These are phyloP conservation scores for Prunus mongolica DNA, from an alignment of 306 rosid genomes.

Conservation along the genomic window DNA sequence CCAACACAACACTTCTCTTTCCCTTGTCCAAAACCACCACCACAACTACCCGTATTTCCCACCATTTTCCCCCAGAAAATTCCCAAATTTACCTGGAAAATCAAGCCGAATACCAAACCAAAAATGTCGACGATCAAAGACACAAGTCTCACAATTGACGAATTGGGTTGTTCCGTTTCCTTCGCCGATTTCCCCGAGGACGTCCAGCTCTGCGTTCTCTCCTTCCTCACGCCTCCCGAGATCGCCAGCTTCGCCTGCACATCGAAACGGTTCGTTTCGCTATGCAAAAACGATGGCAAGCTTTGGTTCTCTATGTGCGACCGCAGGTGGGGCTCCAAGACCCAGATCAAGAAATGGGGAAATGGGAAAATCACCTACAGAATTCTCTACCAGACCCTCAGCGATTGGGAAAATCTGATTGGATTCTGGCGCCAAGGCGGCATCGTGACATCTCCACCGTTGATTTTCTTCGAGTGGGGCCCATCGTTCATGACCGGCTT, in stretches of 20 bases:
- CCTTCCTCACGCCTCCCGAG: conserved; percentile 69
- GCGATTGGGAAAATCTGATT: conserved; percentile 65
- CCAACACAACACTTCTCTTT: background rate
- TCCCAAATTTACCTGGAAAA: conserved; percentile 2
- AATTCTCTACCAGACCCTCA: conserved; percentile 59
- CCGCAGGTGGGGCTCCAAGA: conserved; percentile 80
- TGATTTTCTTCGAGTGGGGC: conserved; percentile 91
- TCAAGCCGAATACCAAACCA: background rate
- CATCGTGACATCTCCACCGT: conserved; percentile 42
- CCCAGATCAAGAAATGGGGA: conserved; percentile 70
- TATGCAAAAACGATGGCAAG: conserved; percentile 56
- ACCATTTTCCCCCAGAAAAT: background rate
- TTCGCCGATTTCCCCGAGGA: conserved; percentile 83
- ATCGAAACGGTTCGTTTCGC: conserved; percentile 54
- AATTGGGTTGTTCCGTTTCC: conserved; percentile 24
- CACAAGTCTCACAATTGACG: conserved; percentile 11
- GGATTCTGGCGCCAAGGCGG: conserved; percentile 97
- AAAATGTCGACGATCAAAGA: conserved; percentile 38
- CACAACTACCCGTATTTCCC: background rate
- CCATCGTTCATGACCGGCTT: conserved; percentile 50
- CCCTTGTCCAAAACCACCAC: background rate
- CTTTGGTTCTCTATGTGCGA: conserved; percentile 85
- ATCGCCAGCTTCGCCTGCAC: conserved; percentile 71
- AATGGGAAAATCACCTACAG: conserved; percentile 46
- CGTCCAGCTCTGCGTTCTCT: conserved; percentile 75